Conservation (phyloP, 306 rosid genomes). For the Cucumis cinereus region DNA sequence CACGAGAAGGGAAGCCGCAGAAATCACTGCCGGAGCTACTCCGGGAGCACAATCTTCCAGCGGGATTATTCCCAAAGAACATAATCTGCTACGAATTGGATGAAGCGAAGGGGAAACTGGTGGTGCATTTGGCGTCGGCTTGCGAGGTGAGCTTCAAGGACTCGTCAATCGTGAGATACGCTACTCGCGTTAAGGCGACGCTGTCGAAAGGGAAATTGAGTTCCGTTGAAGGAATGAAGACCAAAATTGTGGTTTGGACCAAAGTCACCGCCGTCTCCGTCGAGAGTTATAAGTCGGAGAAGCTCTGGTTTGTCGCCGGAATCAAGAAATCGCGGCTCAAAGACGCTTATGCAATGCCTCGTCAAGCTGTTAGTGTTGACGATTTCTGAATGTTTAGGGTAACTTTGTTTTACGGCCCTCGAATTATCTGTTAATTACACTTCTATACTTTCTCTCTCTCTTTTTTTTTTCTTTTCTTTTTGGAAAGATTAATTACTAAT, state of each 20-base stretch:
- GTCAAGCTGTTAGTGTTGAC: background rate
- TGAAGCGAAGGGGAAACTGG: slow-evolving; percentile 59
- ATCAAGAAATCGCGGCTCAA: slow-evolving; percentile 77
- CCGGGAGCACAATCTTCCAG: slow-evolving; percentile 61
- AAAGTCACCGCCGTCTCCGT: slow-evolving; percentile 57
- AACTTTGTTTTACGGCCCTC: too few relatives aligned
- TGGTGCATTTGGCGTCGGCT: slow-evolving; percentile 47
- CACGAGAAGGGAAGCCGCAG: slow-evolving; percentile 62
- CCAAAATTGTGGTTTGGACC: slow-evolving; percentile 81
- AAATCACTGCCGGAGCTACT: slow-evolving; percentile 64
- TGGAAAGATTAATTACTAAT: too few relatives aligned
- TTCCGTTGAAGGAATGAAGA: slow-evolving; percentile 78
- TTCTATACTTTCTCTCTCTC: too few relatives aligned
- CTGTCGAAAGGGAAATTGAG: slow-evolving; percentile 71
- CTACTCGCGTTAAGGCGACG: slow-evolving; percentile 51
- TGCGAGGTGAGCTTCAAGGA: slow-evolving; percentile 84
- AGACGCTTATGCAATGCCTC: slow-evolving; percentile 45
- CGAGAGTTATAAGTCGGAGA: slow-evolving; percentile 52
- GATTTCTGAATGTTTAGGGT: background rate
- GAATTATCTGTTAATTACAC: too few relatives aligned
- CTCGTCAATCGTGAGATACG: slow-evolving; percentile 64
- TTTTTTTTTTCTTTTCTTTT: too few relatives aligned
- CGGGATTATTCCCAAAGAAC: slow-evolving; percentile 76
- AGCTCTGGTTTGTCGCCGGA: slow-evolving; percentile 43
- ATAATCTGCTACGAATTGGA: slow-evolving; percentile 84